Evolutionary conservation across 2,329 filamentous ascomycete species (phyloP).

Genomic region (Arachnomyces sp.): DNA sequence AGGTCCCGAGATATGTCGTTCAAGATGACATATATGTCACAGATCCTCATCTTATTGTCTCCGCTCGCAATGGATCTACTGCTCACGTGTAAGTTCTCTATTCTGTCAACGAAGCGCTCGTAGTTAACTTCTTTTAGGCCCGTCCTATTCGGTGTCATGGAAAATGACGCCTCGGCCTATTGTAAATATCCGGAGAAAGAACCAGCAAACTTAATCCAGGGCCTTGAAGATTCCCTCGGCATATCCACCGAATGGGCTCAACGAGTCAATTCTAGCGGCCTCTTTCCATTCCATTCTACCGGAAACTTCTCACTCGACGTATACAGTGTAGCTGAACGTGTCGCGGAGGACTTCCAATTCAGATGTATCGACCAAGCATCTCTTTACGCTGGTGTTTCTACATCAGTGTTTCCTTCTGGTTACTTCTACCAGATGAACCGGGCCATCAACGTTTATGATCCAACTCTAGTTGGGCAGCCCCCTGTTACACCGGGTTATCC

Average conservation of each 20-base stretch:
- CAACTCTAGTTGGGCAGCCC: constrained; percentile 45
- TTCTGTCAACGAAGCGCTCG: too few species aligned
- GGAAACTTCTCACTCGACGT: constrained; percentile 47
- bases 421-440: constrained; percentile 56
- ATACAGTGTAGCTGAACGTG: constrained; percentile 47
- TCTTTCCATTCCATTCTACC: constrained; percentile 44
- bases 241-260: constrained; percentile 38
- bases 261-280: constrained; percentile 34
- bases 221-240: constrained; percentile 38
- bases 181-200: constrained; percentile 40
- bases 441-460: constrained; percentile 46
- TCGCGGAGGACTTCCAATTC: constrained; percentile 53
- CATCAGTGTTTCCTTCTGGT: constrained; percentile 39
- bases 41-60: constrained; percentile 41
- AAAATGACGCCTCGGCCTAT: constrained; percentile 50
- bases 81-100: constrained; percentile 32
- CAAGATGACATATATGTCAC: constrained; percentile 51
- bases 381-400: constrained; percentile 41
- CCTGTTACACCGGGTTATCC: constrained; percentile 28
- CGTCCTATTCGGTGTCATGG: constrained; percentile 49
- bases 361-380: constrained; percentile 54
- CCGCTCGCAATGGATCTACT: constrained; percentile 34
- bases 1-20: constrained; percentile 46
- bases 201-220: constrained; percentile 34
- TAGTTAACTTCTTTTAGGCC: constrained; percentile 15